phyloP scores from a whole-genome alignment of 345 rosid genomes.

The Syzygium aromaticum region DNA sequence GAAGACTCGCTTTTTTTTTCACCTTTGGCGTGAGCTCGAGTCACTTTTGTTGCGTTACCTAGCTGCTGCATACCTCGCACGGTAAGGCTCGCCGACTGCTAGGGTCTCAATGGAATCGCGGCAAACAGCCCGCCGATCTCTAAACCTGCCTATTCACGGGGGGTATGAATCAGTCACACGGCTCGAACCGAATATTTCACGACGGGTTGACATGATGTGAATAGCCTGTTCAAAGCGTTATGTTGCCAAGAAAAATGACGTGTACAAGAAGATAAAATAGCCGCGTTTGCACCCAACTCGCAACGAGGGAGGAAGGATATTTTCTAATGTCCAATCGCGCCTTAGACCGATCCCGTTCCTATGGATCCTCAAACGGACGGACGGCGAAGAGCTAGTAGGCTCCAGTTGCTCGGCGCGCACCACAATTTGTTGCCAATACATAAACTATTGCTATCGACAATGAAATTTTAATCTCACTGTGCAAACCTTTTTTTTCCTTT shows the following conservation, averaged over 20 bases:
- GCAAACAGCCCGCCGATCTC: neutral
- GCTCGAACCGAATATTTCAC: neutral
- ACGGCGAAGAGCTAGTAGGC: neutral
- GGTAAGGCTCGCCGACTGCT: fast-evolving
- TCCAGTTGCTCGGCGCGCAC: neutral
- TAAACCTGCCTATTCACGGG: fast-evolving
- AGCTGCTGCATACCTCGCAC: fast-evolving
- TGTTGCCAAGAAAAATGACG: fast-evolving
- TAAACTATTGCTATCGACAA: neutral
- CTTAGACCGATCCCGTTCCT: neutral
- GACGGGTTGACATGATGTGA: fast-evolving
- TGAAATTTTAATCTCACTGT: neutral
- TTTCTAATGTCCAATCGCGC: neutral
- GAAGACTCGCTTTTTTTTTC: no score
- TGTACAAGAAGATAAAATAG: neutral
- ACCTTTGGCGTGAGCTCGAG: neutral
- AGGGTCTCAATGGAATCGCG: neutral
- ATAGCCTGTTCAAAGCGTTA: neutral
- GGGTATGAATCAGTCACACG: fast-evolving
- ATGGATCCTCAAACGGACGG: neutral
- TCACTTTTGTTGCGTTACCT: neutral
- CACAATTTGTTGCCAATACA: neutral
- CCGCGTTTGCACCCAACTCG: neutral
- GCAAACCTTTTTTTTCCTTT: neutral
- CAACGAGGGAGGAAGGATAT: neutral